Percentiles rank a stretch among this genome's conserved stretches.
Evolutionary conservation across 2,329 filamentous ascomycete species (phyloP).

Genomic region (Epichloe uncinata): DNA sequence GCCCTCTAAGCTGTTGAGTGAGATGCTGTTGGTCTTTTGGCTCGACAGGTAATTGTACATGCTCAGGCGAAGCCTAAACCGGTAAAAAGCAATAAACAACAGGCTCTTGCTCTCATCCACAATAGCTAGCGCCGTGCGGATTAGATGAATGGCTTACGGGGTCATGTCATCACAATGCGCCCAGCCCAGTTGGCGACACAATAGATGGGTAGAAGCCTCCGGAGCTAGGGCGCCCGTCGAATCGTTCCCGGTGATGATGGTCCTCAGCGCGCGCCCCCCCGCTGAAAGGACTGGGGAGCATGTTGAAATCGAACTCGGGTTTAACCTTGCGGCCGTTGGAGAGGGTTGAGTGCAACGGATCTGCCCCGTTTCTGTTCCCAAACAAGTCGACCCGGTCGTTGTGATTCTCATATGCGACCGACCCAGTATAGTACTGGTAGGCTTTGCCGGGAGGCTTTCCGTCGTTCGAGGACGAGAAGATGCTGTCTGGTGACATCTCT

Average conservation of each 20-base stretch:
- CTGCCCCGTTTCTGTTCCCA: slow-evolving; percentile 22
- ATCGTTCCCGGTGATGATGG: slow-evolving; percentile 30
- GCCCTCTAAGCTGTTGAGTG: neutral
- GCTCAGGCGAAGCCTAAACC: neutral
- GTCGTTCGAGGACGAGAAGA: slow-evolving; percentile 35
- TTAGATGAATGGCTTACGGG: neutral
- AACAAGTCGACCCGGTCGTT: slow-evolving; percentile 39
- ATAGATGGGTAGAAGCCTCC: slow-evolving; percentile 40
- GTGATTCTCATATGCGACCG: slow-evolving; percentile 36
- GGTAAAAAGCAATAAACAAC: neutral
- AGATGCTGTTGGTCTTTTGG: neutral
- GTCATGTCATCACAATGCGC: slow-evolving; percentile 25
- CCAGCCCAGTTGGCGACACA: slow-evolving; percentile 30
- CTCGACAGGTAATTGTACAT: neutral
- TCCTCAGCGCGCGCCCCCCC: slow-evolving; percentile 17
- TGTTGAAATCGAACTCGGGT: slow-evolving; percentile 31
- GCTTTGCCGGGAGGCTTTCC: slow-evolving; percentile 35
- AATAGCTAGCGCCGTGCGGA: neutral
- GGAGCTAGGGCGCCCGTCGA: slow-evolving; percentile 39
- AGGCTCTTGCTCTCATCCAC: neutral
- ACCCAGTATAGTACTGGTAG: slow-evolving; percentile 40
- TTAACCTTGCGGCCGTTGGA: slow-evolving; percentile 29
- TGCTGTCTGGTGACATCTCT: slow-evolving; percentile 36
- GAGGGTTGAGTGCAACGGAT: slow-evolving; percentile 18
- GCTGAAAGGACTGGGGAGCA: slow-evolving; percentile 33